phyloP scores from a whole-genome alignment of 2,329 filamentous ascomycete genomes.

The Drechslera avenae region DNA sequence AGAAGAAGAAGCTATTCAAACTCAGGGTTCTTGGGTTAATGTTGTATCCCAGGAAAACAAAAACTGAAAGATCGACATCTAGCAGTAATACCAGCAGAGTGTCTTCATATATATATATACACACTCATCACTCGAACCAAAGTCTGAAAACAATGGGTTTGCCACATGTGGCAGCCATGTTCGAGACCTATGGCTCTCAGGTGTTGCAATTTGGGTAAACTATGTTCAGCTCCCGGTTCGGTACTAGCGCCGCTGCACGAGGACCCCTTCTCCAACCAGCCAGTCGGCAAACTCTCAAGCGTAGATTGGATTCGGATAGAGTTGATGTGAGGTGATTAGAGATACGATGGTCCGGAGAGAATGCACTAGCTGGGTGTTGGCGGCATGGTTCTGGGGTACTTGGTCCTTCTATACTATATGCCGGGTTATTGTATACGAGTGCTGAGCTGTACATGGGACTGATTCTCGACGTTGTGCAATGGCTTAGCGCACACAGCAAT shows the following conservation, averaged over 20 bases:
- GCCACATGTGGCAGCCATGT: slow-evolving; percentile 1
- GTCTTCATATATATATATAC: slow-evolving; percentile 13
- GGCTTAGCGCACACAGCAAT: slow-evolving; percentile 13
- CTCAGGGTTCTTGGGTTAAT: slow-evolving; percentile 3
- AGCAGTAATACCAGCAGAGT: slow-evolving; percentile 5
- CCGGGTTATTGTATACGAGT: no score
- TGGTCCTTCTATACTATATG: no score
- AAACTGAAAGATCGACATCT: no score
- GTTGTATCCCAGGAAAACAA: no score
- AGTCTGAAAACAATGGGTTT: not conserved
- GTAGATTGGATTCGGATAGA: no score
- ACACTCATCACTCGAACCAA: slow-evolving; percentile 11
- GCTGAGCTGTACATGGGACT: no score
- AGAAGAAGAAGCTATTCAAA: not conserved
- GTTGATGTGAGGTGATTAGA: no score
- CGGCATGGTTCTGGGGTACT: no score
- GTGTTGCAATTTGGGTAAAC: slow-evolving; percentile 15
- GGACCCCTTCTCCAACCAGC: not conserved
- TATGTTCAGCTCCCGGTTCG: not conserved
- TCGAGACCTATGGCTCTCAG: no score
- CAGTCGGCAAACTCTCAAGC: no score
- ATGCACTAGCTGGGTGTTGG: no score
- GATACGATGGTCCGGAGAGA: no score
- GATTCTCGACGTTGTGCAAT: not conserved
- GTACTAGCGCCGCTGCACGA: not conserved